Evolutionary conservation across 805 yeast species (phyloP).

Genomic region (Starmerella vitae): DNA sequence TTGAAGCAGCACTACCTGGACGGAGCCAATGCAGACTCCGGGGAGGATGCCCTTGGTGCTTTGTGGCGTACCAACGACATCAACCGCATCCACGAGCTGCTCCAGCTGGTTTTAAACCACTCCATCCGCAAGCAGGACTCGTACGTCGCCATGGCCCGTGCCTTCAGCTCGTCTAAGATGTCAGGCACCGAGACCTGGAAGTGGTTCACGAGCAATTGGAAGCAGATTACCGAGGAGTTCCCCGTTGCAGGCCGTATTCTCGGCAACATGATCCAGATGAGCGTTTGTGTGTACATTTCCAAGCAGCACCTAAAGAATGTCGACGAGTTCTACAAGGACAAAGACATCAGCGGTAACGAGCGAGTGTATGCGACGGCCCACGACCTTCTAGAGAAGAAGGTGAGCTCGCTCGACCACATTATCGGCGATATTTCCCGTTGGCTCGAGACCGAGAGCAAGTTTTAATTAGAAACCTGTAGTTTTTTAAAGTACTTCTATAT

Average conservation of each 20-base stretch:
- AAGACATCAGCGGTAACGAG: slow-evolving; percentile 43
- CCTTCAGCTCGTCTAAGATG: slow-evolving; percentile 23
- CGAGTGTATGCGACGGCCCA: slow-evolving; percentile 21
- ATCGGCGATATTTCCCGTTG: background rate
- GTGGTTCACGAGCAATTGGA: slow-evolving; percentile 70
- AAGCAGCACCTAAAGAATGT: slow-evolving; percentile 41
- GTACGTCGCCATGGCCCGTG: slow-evolving; percentile 62
- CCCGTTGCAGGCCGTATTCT: slow-evolving; percentile 77
- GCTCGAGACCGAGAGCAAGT: background rate
- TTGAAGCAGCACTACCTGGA: slow-evolving; percentile 46
- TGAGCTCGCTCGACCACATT: background rate
- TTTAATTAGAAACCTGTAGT: no score
- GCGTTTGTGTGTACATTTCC: slow-evolving; percentile 49
- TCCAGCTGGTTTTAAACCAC: slow-evolving; percentile 44
- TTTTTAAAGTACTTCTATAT: no score
- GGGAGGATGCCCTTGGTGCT: slow-evolving; percentile 51
- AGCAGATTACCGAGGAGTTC: slow-evolving; percentile 44
- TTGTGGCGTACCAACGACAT: slow-evolving; percentile 50
- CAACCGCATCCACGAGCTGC: slow-evolving; percentile 41
- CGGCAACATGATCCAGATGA: slow-evolving; percentile 53
- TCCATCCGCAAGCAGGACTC: slow-evolving; percentile 55
- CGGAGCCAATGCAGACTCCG: slow-evolving; percentile 53
- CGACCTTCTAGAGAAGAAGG: background rate
- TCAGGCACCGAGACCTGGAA: slow-evolving; percentile 47
- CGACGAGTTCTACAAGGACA: slow-evolving; percentile 35